Evolutionary conservation across 768 basidiomycete genomes (phyloP).

Genomic region (Rhizopogon salebrosus): DNA sequence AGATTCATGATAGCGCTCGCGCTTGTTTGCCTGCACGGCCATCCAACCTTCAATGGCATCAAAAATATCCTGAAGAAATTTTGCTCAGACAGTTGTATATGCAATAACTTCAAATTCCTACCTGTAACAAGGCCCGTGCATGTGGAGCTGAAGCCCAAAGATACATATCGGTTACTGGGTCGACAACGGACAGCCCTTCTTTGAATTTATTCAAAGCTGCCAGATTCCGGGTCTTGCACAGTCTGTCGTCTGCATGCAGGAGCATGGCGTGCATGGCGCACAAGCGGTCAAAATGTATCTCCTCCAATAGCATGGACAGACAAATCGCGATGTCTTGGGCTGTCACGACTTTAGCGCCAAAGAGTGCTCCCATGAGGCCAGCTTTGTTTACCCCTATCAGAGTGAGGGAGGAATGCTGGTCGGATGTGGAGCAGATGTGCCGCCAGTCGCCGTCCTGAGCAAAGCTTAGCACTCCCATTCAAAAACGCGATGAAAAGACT

Average conservation of each 20-base stretch:
- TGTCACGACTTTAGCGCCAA: constrained; percentile 14
- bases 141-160: constrained; percentile 15
- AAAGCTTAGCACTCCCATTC: background rate
- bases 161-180: constrained; percentile 11
- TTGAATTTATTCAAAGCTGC: constrained; percentile 15
- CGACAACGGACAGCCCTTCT: constrained; percentile 7
- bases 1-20: constrained; percentile 6
- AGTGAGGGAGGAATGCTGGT: constrained; percentile 4
- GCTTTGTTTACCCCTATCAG: constrained; percentile 24
- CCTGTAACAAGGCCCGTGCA: constrained; percentile 13
- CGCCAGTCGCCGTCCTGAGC: constrained; percentile 13
- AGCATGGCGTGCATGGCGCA: constrained; percentile 32
- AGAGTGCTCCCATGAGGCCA: constrained; percentile 29
- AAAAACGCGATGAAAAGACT: background rate
- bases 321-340: constrained; percentile 27
- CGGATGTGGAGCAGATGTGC: background rate
- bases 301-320: constrained; percentile 16
- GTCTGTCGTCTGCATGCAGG: constrained; percentile 24
- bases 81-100: background rate
- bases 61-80: constrained; percentile 20
- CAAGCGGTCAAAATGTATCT: constrained; percentile 20
- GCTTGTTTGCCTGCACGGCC: constrained; percentile 14
- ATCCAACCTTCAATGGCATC: constrained; percentile 23
- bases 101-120: constrained; percentile 6
- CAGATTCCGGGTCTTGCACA: constrained; percentile 24